Base-by-base conservation (phyloP, 139 green algal genomes). In the Ettlia oleoabundans region DNA sequence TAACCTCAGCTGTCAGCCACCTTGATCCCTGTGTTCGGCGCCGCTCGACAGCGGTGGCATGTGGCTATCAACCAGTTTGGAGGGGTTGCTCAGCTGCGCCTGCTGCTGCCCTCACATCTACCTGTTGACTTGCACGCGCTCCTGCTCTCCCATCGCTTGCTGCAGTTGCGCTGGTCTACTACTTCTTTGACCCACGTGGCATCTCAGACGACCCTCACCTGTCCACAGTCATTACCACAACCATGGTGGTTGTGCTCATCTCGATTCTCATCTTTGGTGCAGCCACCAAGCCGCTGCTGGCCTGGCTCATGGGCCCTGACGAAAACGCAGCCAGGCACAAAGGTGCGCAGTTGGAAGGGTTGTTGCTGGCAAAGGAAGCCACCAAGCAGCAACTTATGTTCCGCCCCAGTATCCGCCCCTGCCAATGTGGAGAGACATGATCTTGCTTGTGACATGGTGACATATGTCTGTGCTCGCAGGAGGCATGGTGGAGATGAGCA, bases 91-190 rank as follows among this genome's bases (percentile, higher is more conserved):
- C 55, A 65, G 55, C 55, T 65, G 47, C 13, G n/a, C n/a, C n/a
- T n/a, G n/a, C n/a, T 58, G 47, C 55, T 65, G 55, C 55, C 55
- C 18, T 65, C 5, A n/a, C n/a, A 58, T 58, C 47, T 58, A 15
- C 13, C 47, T 58, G 15, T 32, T 65, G 15, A 32, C 55, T 65
- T n/a, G 21, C 9, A 5, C 28, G 55, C 55, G 21, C 15, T 32
- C 51, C 51, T 38, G 6, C 71, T 22, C 51, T n/a, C 26, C 19
- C 47, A 15, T 67, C 28, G 28, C 61, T 9, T 33, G 24, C 61
- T 67, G 24, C 73, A 80, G 92, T 96, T 28, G 93, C 93, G 3
- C 84, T 96, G 43, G 90, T 94, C 33, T 94, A 95, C 87, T 92
- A 92, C 80, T 89, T 93, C 62, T 95, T 94, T 85, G 89, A 90